Base-by-base conservation (phyloP, 352 stramenopile genomes). In the Phytophthora agathidicida region DNA sequence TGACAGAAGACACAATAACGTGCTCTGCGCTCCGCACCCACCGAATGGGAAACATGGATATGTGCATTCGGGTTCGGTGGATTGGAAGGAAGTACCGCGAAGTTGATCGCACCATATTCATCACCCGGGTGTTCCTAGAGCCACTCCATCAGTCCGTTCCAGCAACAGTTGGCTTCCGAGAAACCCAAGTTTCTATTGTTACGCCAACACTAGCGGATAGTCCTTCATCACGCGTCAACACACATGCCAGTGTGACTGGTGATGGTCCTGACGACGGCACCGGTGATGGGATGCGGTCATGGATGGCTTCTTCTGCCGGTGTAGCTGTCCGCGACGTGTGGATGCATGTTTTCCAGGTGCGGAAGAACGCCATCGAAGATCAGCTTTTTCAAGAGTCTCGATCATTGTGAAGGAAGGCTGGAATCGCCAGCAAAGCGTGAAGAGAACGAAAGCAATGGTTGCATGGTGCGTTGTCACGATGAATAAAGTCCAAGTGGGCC, bases 151-250 rank as follows among this genome's bases (percentile, higher is more conserved):
- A 37, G 2, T 9, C 37, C 2, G 17, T 44, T 8, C 19, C 44
- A 0, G 13, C 26, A 13, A 46, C 37, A 9, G 16, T 63, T 11
- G 26, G 22, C 2, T 69, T 69, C 17, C 36, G 41, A 51, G 60
- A 69, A 43, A 69, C 52, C 3, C 45, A 69, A 33, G 45, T 69
- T 30, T 55, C 27, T 8, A 60, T 60, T 10, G 27, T 60, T 23
- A 36, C 28, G 16, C 7, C 22, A 32, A 36, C 4, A 27, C 7
- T 13, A 47, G 39, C 39, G 13, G 14, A 20, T 17, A 33, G 5
- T 28, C 8, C 14, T 23, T 39, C 19, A 23, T 11, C 44, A 31
- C 19, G 5, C 8, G 14, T 63, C 16, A 27, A 56, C n/a, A 58
- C 51, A 11, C 27, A 41, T 14, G 30, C 20, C 7, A 35, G 24